A percentile compares a stretch with the other conserved stretches of the same genome.
phyloP scores from a whole-genome alignment of 83 land plant species.

The Larix sibirica region DNA sequence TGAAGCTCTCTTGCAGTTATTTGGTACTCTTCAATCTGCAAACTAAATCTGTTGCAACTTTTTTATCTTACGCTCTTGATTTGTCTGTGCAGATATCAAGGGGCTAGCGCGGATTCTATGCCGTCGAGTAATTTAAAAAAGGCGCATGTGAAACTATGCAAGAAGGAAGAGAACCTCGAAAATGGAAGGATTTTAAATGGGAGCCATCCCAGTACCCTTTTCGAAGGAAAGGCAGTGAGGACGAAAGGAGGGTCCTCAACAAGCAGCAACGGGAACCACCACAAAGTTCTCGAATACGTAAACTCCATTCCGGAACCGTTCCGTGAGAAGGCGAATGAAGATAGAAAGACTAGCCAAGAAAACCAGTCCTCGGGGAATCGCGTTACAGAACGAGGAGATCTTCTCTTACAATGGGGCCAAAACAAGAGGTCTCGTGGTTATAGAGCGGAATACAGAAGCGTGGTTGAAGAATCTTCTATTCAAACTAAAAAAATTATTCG shows the following conservation, averaged over 20 bases:
- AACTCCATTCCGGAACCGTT: not conserved
- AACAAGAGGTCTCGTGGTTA: conserved; percentile 36
- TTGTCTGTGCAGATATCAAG: conserved; percentile 17
- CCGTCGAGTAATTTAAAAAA: conserved; percentile 23
- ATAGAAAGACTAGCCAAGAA: conserved; percentile 11
- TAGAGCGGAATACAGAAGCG: conserved; percentile 19
- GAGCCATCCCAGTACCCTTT: not conserved
- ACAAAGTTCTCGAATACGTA: not conserved
- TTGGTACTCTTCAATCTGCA: too few relatives aligned
- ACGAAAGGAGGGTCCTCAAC: conserved; percentile 8
- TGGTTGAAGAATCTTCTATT: conserved; percentile 17
- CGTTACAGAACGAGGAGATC: conserved; percentile 18
- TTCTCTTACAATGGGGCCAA: conserved; percentile 38
- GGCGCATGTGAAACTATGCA: not conserved
- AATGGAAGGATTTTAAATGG: conserved; percentile 8
- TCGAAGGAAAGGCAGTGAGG: conserved; percentile 19
- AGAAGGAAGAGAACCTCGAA: conserved; percentile 10
- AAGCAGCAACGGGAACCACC: not conserved
- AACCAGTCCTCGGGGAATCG: conserved; percentile 2
- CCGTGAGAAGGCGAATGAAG: not conserved
- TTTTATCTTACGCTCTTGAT: not conserved
- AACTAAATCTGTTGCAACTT: too few relatives aligned
- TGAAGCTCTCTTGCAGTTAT: not conserved
- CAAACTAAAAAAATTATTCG: conserved; percentile 13
- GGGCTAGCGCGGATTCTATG: conserved; percentile 17